A percentile compares a stretch with the other conserved stretches of the same genome.
Evolutionary conservation across 352 stramenopile genomes (phyloP).

Genomic region (Phytophthora citricola): DNA sequence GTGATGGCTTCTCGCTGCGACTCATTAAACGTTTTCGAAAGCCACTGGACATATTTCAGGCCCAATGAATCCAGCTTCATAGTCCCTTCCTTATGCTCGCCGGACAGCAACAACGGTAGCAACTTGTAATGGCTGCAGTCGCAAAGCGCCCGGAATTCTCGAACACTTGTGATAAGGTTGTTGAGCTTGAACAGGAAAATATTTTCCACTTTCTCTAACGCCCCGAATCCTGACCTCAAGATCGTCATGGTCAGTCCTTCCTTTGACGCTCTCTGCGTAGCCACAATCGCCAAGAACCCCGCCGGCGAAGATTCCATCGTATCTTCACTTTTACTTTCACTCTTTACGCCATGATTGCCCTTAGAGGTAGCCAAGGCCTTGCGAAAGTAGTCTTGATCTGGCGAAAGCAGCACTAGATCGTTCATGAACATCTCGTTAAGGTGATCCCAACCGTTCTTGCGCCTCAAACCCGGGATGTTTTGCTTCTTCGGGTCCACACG

Average conservation of each 20-base stretch:
- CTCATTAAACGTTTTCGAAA: constrained; percentile 86
- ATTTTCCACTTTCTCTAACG: constrained; percentile 56
- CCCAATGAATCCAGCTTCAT: constrained; percentile 87
- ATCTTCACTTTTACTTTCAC: constrained; percentile 19
- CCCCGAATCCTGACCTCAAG: constrained; percentile 56
- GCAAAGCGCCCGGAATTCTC: constrained; percentile 87
- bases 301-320: constrained; percentile 21
- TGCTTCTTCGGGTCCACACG: constrained; percentile 69
- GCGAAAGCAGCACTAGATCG: constrained; percentile 79
- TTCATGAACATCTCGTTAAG: constrained; percentile 73
- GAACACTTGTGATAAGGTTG: constrained; percentile 89
- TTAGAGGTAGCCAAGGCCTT: constrained; percentile 37
- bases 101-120: constrained; percentile 80
- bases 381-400: constrained; percentile 61
- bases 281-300: constrained; percentile 80
- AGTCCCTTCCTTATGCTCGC: constrained; percentile 66
- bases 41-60: constrained; percentile 81
- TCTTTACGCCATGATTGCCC: constrained; percentile 20
- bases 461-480: constrained; percentile 26
- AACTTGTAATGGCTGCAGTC: constrained; percentile 82
- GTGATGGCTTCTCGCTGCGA: constrained; percentile 92
- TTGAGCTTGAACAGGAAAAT: constrained; percentile 87
- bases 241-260: constrained; percentile 80
- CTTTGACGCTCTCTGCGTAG: constrained; percentile 67
- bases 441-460: constrained; percentile 36